These are phyloP conservation scores for Cardiosporidium cionae DNA, from an alignment of 169 alveolate species.

Conservation along the genomic window DNA sequence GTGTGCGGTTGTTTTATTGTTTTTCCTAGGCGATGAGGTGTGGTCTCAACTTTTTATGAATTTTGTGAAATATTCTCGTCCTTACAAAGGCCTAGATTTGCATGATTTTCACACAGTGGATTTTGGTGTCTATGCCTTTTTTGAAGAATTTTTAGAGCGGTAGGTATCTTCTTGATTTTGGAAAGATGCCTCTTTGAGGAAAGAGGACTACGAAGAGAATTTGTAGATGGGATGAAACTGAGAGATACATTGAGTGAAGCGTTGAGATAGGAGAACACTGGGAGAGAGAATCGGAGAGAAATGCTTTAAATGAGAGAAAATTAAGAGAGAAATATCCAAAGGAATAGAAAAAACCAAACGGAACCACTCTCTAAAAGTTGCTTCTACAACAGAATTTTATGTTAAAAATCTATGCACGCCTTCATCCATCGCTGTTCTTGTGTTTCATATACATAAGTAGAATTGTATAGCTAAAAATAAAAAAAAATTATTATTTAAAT, in stretches of 20 bases:
- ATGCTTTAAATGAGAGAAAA: background rate
- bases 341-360: no score
- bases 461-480: no score
- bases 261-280: background rate
- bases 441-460: background rate
- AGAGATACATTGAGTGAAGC: background rate
- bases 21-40: background rate
- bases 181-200: background rate
- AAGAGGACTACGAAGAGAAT: background rate
- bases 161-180: background rate
- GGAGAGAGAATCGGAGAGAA: background rate
- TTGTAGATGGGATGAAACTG: background rate
- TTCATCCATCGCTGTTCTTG: no score
- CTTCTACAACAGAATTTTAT: no score
- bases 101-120: background rate
- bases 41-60: background rate
- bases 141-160: background rate
- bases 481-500: no score
- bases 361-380: no score
- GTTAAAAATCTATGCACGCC: no score
- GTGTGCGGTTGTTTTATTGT: background rate
- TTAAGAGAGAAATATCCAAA: no score
- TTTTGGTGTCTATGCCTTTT: background rate
- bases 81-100: background rate
- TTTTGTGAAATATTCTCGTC: background rate